phyloP scores from a whole-genome alignment of 2,329 filamentous ascomycete species.

The Parastagonospora nodorum region DNA sequence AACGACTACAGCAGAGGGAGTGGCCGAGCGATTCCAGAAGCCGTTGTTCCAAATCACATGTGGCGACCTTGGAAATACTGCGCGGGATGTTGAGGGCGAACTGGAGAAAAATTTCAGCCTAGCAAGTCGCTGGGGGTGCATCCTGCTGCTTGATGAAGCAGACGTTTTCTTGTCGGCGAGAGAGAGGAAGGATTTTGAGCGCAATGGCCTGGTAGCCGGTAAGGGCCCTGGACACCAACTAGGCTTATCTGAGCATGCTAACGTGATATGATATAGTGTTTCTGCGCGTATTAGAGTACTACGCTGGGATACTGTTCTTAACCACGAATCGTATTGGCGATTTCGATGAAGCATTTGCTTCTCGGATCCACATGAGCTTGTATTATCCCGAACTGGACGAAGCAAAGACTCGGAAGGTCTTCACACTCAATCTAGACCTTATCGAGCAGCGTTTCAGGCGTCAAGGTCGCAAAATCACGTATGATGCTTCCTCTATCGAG shows the following conservation, averaged over 20 bases:
- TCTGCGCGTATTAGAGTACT: slow-evolving; percentile 43
- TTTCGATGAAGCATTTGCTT: slow-evolving; percentile 28
- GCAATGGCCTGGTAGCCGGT: neutral
- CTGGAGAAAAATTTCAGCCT: slow-evolving; percentile 12
- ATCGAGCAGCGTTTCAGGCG: neutral
- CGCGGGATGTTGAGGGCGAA: slow-evolving; percentile 8
- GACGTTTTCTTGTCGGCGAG: slow-evolving; percentile 44
- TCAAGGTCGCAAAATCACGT: too few relatives aligned
- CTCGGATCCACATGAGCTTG: slow-evolving; percentile 21
- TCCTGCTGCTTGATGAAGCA: slow-evolving; percentile 43
- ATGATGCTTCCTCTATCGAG: too few relatives aligned
- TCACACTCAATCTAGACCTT: neutral
- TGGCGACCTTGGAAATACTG: slow-evolving; percentile 15
- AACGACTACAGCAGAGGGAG: neutral
- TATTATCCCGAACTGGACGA: slow-evolving; percentile 12
- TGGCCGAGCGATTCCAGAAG: neutral
- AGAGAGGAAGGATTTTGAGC: slow-evolving; percentile 28
- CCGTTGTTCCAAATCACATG: neutral
- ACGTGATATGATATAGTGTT: slow-evolving; percentile 26
- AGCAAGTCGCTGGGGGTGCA: slow-evolving; percentile 27
- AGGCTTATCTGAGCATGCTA: slow-evolving; percentile 17
- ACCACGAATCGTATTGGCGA: slow-evolving; percentile 21
- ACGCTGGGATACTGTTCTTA: slow-evolving; percentile 21
- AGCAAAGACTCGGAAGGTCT: slow-evolving; percentile 7
- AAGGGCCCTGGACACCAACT: too few relatives aligned